Evolutionary conservation across 2,329 filamentous ascomycete genomes (phyloP).

Genomic region (Colletotrichum sp.): DNA sequence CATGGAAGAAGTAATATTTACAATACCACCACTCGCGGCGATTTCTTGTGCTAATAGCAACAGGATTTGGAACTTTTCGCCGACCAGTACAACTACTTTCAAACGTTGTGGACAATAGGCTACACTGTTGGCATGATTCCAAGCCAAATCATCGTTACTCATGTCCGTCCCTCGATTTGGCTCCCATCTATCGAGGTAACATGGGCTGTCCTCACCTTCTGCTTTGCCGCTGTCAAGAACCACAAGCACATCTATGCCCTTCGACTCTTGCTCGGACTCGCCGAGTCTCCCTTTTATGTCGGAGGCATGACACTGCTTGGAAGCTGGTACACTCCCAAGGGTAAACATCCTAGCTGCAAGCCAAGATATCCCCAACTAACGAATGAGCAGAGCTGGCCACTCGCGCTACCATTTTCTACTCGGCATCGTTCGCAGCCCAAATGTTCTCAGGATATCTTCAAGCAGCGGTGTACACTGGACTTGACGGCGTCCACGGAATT

Average conservation of each 20-base stretch:
- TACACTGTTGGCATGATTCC: not conserved
- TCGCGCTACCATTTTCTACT: not conserved
- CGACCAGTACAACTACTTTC: not conserved
- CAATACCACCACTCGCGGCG: accelerated
- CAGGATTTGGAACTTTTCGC: not conserved
- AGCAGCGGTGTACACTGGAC: not conserved
- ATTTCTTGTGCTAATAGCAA: not conserved
- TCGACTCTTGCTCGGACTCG: not conserved
- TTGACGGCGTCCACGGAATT: not conserved
- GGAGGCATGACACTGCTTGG: not conserved
- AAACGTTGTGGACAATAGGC: not conserved
- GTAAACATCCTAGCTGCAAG: not conserved
- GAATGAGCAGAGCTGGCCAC: not conserved
- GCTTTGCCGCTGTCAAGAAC: not conserved
- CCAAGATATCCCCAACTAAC: not conserved
- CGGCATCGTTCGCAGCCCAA: not conserved
- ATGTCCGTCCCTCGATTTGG: not conserved
- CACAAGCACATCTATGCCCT: not conserved
- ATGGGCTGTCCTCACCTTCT: not conserved
- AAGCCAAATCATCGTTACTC: not conserved
- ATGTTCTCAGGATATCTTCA: not conserved
- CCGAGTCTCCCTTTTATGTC: not conserved
- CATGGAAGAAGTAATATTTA: not conserved
- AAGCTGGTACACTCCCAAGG: not conserved
- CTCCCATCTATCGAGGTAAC: not conserved